Evolutionary conservation across 2,329 filamentous ascomycete genomes (phyloP), one percentile per base, ranked within the genome.

Genomic region (Cadophora luteo-olivacea): DNA sequence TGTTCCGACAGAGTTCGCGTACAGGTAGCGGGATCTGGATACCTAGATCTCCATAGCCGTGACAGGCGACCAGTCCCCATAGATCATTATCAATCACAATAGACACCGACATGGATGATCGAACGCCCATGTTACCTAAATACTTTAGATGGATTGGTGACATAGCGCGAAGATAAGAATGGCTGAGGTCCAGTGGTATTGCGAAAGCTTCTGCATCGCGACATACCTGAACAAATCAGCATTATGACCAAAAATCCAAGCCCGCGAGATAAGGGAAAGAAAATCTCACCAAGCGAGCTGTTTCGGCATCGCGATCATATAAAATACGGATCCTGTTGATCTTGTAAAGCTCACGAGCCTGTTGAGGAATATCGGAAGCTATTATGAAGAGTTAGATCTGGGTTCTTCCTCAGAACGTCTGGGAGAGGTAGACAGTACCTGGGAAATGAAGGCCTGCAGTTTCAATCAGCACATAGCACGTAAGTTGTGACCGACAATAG

Each of bases 71-170:
- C 33, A 97, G 81, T 0, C 94, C 94, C 94, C 94, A 97, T 0
- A 97, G 81, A 73, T 96, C 91, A 72, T 87, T 84, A 74, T 96
- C 94, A 0, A 92, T 92, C 68, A 93, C 95, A 76, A 97, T 92
- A 0, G 93, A 96, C 69, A 97, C 93, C 0, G 93, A 97, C 92
- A 97, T 97, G 70, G 93, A 96, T 0, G 93, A 93, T 7, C 93
- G 89, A 1, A 97, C 93, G 4, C 89, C 90, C 93, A 97, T 97
- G 77, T 97, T 93, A 11, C 82, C 86, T 3, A 97, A 83, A 73
- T 97, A 97, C 76, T 96, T 96, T 65, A 96, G 78, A 76, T 96
- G 92, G 52, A 97, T 93, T 0, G 93, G 93, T 0, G 92, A 96
- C 87, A 97, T 97, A 72, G 94, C 93, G 52, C 93, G 89, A 1